Percentiles rank a stretch among this genome's conserved stretches.
phyloP scores from a whole-genome alignment of 306 rosid genomes.

The Lagenaria siceraria region DNA sequence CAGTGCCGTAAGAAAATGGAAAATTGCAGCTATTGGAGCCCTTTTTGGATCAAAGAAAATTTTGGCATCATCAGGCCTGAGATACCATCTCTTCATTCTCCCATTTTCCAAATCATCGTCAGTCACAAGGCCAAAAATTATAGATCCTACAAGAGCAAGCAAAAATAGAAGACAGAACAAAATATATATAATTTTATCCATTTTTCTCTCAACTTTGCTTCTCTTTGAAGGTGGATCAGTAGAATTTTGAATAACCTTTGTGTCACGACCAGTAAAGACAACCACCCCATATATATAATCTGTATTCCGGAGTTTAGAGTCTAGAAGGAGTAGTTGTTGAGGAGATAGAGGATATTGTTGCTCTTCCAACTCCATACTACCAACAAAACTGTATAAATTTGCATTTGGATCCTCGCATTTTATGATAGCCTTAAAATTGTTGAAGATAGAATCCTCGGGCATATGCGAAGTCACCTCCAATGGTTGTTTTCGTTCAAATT shows the following conservation, averaged over 20 bases:
- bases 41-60: conserved; percentile 70
- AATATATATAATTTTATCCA: conserved; percentile 78
- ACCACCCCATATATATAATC: conserved; percentile 71
- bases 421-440: conserved; percentile 42
- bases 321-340: conserved; percentile 87
- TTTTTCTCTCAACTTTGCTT: conserved; percentile 82
- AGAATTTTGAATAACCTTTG: conserved; percentile 90
- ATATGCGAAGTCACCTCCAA: conserved; percentile 63
- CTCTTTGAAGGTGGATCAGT: conserved; percentile 87
- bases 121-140: conserved; percentile 65
- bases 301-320: conserved; percentile 88
- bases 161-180: conserved; percentile 52
- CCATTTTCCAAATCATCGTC: conserved; percentile 57
- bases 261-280: conserved; percentile 76
- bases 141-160: conserved; percentile 68
- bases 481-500: conserved; percentile 69
- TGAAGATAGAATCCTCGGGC: conserved; percentile 36
- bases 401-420: conserved; percentile 97
- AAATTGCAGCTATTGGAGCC: conserved; percentile 45
- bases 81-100: conserved; percentile 73
- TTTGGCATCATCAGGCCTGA: conserved; percentile 63
- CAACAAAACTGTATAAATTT: conserved; percentile 74
- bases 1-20: conserved; percentile 68
- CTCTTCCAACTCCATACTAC: conserved; percentile 54
- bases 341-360: conserved; percentile 56